A percentile compares a stretch with the other conserved stretches of the same genome.
Evolutionary conservation across 1,139 yeast species (phyloP).

Genomic region (Suzukiozyma palmioleophila): DNA sequence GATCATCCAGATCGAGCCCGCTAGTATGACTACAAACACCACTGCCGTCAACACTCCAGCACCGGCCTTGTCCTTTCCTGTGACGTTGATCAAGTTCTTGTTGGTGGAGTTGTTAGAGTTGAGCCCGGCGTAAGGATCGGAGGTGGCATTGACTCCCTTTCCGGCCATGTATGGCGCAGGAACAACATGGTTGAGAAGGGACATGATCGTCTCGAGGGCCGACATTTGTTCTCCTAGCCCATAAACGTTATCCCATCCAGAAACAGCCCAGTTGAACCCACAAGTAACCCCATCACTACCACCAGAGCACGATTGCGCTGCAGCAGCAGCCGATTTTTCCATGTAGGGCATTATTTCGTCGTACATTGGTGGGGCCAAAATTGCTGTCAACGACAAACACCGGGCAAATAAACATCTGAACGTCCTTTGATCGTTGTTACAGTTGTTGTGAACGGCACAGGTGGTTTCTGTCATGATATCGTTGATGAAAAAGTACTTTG

Average conservation of each 20-base stretch:
- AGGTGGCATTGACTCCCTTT: conserved; percentile 44
- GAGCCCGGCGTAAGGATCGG: conserved; percentile 47
- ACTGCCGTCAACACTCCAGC: conserved; percentile 46
- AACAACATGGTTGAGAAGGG: conserved; percentile 24
- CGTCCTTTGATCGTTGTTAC: conserved; percentile 74
- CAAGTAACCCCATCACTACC: conserved; percentile 76
- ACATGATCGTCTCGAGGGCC: conserved; percentile 63
- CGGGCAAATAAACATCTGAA: conserved; percentile 73
- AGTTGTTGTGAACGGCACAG: conserved; percentile 46
- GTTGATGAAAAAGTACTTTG: conserved; percentile 42
- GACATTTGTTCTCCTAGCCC: conserved; percentile 80
- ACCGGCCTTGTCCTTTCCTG: conserved; percentile 43
- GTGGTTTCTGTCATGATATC: conserved; percentile 62
- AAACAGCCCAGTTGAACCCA: conserved; percentile 59
- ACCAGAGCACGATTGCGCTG: conserved; percentile 69
- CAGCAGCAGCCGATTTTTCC: conserved; percentile 54
- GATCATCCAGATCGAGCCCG: conserved; percentile 45
- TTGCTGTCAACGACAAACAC: conserved; percentile 56
- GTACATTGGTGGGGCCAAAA: conserved; percentile 49
- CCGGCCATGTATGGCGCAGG: conserved; percentile 32
- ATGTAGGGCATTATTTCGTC: conserved; percentile 42
- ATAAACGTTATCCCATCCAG: conserved; percentile 58
- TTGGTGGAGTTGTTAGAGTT: conserved; percentile 24
- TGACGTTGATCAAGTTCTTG: conserved; percentile 25
- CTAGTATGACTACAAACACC: conserved; percentile 32